Base-by-base conservation (phyloP, 2,329 filamentous ascomycete genomes). In the Talaromyces amestolkiae region DNA sequence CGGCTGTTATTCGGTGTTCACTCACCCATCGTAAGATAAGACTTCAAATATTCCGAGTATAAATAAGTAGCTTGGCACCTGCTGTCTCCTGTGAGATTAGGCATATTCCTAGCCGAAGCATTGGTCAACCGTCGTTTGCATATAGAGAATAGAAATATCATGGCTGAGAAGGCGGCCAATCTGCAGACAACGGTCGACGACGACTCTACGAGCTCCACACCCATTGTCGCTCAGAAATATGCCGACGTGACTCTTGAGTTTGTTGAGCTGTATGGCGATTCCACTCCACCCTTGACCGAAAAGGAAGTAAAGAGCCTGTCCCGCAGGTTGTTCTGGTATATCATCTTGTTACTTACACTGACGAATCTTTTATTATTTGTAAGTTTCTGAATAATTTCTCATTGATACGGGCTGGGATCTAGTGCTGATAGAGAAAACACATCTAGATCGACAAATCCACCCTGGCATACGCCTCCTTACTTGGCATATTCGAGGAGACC, bases 401-500 rank as follows among this genome's bases (percentile, higher is more conserved):
- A 2, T 5, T 15, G 5, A 24, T 8, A n/a, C 2, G 39, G n/a
- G 17, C n/a, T n/a, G 7, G 6, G 17, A n/a, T 15, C 3, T 22
- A 27, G 22, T 27, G 4, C 13, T 49, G 22, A 49, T 15, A 22
- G 10, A 47, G 22, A 22, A 22, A 24, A 22, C 7, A 11, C 19
- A 27, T 49, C 19, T 41, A 79, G 76, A 73, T 79, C 56, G 77
- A 80, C 64, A 81, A 80, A 69, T 75, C 78, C 0, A 80, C 78
- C 0, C 68, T 81, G 0, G 74, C 76, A 1, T 80, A 80, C 53
- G 73, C 78, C 6, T 75, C 79, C 0, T 76, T 81, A 24, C 71
- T 81, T 5, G 79, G 79, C 0, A 65, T 81, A 0, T 80, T 81
- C 19, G 76, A 80, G 41, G 78, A 80, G 58, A 80, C 77, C 0